phyloP scores from a whole-genome alignment of 176 grass and related monocot species.

The Juncus inflexus region DNA sequence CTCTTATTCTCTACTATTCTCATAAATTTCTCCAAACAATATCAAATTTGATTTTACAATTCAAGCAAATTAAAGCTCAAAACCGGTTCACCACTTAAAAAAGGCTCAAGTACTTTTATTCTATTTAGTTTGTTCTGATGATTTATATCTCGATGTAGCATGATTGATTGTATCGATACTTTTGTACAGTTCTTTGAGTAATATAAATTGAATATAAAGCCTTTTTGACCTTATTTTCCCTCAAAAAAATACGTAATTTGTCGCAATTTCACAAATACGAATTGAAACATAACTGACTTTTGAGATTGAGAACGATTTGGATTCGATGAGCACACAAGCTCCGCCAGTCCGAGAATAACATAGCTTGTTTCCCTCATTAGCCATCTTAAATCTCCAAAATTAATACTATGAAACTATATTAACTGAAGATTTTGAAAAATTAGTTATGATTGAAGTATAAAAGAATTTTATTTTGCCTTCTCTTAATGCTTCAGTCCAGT shows the following conservation, averaged over 20 bases:
- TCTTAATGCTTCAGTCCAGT: too few species aligned
- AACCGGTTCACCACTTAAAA: background rate
- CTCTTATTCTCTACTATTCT: background rate
- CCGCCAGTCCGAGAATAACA: conserved; percentile 55
- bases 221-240: background rate
- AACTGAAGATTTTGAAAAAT: too few species aligned
- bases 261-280: background rate
- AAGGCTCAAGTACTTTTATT: too few species aligned
- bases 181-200: background rate
- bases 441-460: too few species aligned
- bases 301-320: conserved; percentile 62
- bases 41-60: background rate
- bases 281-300: conserved; percentile 33
- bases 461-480: too few species aligned
- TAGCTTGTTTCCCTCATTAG: conserved; percentile 16
- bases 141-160: background rate
- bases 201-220: too few species aligned
- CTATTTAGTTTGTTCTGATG: too few species aligned
- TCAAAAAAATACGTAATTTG: background rate
- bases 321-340: conserved; percentile 51
- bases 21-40: background rate
- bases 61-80: background rate
- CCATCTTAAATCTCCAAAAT: background rate
- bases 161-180: background rate
- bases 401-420: too few species aligned